These are phyloP conservation scores for Chenopodium suecicum DNA, from an alignment of 148 eudicot genomes.

Conservation along the genomic window DNA sequence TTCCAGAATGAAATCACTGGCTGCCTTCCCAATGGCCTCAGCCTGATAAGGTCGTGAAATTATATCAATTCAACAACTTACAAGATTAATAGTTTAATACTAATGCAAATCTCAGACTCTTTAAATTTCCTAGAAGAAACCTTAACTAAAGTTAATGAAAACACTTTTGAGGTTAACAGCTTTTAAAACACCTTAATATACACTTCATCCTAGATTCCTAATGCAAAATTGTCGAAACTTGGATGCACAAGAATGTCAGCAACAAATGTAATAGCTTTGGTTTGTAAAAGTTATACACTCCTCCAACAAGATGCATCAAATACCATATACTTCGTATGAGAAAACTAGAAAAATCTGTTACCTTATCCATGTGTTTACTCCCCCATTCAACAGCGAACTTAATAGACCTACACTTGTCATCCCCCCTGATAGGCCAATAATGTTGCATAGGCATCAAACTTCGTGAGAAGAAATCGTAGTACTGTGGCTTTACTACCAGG, in stretches of 20 bases:
- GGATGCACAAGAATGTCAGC: no score
- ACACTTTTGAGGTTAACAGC: no score
- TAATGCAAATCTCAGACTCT: not conserved
- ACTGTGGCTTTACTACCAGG: constrained; percentile 54
- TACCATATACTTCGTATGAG: no score
- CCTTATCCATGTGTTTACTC: constrained; percentile 58
- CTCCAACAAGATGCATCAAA: no score
- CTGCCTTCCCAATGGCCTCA: constrained; percentile 54
- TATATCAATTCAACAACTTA: not conserved
- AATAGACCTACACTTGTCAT: constrained; percentile 68
- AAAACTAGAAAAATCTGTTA: constrained; percentile 13
- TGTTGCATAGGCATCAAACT: constrained; percentile 62
- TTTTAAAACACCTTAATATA: no score
- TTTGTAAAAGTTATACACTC: no score
- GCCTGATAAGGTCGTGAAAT: constrained; percentile 46
- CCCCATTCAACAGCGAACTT: constrained; percentile 88
- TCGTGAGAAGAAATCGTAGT: constrained; percentile 74
- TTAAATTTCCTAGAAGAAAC: not conserved
- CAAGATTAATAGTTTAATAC: not conserved
- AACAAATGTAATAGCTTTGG: no score
- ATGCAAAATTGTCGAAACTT: no score
- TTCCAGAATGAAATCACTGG: constrained; percentile 57
- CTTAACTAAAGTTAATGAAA: not conserved
- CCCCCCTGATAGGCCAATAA: constrained; percentile 68
- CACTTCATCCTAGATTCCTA: no score